A percentile compares a stretch with the other conserved stretches of the same genome.
Evolutionary conservation across 805 yeast genomes (phyloP).

Genomic region (Yamadazyma kitorensis): DNA sequence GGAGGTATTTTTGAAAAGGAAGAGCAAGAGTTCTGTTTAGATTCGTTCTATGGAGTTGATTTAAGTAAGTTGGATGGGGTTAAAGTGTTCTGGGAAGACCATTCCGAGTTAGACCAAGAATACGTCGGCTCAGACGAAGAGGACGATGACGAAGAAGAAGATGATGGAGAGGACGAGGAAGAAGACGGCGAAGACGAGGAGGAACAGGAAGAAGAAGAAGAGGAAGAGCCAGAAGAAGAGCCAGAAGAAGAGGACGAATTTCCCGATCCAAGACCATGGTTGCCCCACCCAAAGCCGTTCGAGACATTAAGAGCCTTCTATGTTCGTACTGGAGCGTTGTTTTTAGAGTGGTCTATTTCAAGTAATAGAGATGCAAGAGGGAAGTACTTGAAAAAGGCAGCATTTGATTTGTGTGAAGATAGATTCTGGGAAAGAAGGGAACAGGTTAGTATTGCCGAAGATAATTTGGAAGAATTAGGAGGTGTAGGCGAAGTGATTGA

Average conservation of each 20-base stretch:
- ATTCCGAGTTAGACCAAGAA: constrained; percentile 53
- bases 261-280: constrained; percentile 94
- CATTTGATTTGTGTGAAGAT: constrained; percentile 88
- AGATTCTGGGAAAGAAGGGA: constrained; percentile 99
- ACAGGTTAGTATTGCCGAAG: constrained; percentile 83
- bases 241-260: constrained; percentile 62
- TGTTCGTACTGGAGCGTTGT: constrained; percentile 78
- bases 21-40: constrained; percentile 80
- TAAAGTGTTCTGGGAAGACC: constrained; percentile 86
- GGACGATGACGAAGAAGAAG: constrained; percentile 45
- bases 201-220: constrained; percentile 55
- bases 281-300: constrained; percentile 95
- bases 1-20: constrained; percentile 92
- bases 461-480: constrained; percentile 82
- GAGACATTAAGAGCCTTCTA: constrained; percentile 83
- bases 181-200: constrained; percentile 34
- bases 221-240: constrained; percentile 66
- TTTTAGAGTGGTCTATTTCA: constrained; percentile 90
- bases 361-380: constrained; percentile 85
- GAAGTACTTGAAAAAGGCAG: constrained; percentile 80
- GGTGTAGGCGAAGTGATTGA: constrained; percentile 89
- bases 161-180: constrained; percentile 63
- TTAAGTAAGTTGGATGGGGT: constrained; percentile 85
- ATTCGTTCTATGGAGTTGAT: constrained; percentile 83
- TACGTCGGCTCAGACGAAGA: constrained; percentile 64